Evolutionary conservation across 495 filamentous ascomycete species (phyloP).

Genomic region (Cudoniella acicularis): DNA sequence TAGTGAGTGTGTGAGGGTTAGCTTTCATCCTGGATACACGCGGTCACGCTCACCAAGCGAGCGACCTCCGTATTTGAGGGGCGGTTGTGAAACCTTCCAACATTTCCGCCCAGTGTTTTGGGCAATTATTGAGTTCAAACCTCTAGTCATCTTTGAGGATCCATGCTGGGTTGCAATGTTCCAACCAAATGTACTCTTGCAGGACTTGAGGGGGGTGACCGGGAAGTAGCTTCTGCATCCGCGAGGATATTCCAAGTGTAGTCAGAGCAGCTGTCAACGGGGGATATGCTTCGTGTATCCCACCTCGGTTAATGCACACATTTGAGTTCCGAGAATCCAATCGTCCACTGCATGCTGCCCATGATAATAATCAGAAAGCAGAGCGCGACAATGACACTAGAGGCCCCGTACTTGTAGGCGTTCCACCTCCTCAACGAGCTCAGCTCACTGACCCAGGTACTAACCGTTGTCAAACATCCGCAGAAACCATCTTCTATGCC

Average conservation of each 20-base stretch:
- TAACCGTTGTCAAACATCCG: conserved; percentile 86
- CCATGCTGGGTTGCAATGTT: no score
- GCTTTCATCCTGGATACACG: no score
- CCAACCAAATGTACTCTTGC: no score
- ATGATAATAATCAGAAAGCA: conserved; percentile 68
- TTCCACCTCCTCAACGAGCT: conserved; percentile 60
- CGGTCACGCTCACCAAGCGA: no score
- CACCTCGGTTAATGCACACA: conserved; percentile 20
- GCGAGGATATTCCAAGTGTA: neutral
- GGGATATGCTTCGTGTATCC: neutral
- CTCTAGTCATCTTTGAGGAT: no score
- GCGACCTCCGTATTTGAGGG: no score
- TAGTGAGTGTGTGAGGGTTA: no score
- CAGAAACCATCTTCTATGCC: conserved; percentile 90
- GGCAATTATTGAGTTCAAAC: no score
- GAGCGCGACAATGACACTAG: conserved; percentile 62
- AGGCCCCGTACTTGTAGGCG: conserved; percentile 71
- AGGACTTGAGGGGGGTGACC: neutral
- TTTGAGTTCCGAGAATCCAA: conserved; percentile 47
- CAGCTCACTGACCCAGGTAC: conserved; percentile 85
- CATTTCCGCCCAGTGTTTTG: no score
- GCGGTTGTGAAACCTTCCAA: no score
- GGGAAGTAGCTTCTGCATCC: neutral
- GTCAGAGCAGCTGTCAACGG: neutral
- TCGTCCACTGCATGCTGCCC: conserved; percentile 76